Base-by-base conservation (phyloP, 495 filamentous ascomycete genomes). In the Aspergillus indologenus region DNA sequence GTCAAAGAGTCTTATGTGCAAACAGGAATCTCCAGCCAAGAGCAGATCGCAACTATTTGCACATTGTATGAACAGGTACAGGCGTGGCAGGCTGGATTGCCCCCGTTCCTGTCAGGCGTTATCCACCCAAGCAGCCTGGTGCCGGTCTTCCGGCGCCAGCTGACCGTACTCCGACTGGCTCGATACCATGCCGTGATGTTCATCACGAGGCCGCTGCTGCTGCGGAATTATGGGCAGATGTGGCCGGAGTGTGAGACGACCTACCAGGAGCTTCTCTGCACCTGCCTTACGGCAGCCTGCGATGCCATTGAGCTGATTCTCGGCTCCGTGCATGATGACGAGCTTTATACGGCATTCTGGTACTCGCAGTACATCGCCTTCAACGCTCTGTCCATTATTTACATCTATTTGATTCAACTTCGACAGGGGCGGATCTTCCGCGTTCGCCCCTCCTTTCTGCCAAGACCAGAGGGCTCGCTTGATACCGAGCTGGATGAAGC, bases 331-430 rank as follows among this genome's bases (percentile, higher is more conserved):
- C 60, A 63, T n/a, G 68, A 68, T 0, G 60, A 65, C 9, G 59
- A 68, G 8, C 56, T 70, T 4, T 70, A 66, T 23, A 59, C 56
- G 3, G 58, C 68, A 0, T 70, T 70, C 31, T 70, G 68, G 68
- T 70, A 68, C 43, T 68, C 68, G 1, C 68, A 70, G 45, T 70
- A 70, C 42, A 68, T 70, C 45, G 61, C 68, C 1, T 70, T 70
- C 58, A 70, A 70, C n/a, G 68, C 68, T 19, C 29, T 70, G 14
- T 70, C 68, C 5, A 64, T 65, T n/a, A 62, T 66, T 11, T 70
- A 70, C 44, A 64, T 70, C 11, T 68, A 64, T 22, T 57, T 70
- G 1, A 70, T 67, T 14, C 61, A 70, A 34, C 60, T 65, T 2
- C 60, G 61, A 18, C 60, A 61, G 18, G 63, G 59, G 0, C 57